Evolutionary conservation across 129 eudicot genomes (phyloP), one percentile per base, ranked within the genome.

Genomic region (Oenanthe sinensis): DNA sequence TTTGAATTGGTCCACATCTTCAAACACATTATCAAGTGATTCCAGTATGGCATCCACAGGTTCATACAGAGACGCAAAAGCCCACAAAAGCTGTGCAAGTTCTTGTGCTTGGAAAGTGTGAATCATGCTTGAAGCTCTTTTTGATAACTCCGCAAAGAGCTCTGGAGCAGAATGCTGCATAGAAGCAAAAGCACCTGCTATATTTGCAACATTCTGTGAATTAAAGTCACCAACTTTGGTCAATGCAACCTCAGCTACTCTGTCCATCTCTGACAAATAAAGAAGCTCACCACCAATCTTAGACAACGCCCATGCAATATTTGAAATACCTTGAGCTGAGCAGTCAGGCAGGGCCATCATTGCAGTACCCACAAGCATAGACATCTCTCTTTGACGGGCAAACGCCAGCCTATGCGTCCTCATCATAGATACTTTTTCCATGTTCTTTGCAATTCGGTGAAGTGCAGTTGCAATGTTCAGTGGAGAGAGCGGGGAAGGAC

Each of bases 251-350:
- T 94, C 97, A 14, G 97, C 96, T n/a, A 94, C 89, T 83, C 98
- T 82, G 63, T 94, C 98, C 97, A 94, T 91, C 77, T 94, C 98
- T 4, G 98, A 79, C 58, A 94, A 0, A 77, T 94, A 94, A 78
- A 94, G 92, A 83, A 91, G 97, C 85, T 94, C 96, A 14, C 97
- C 98, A 5, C 98, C 98, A 9, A 94, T 94, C 85, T 94, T 94
- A 48, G 98, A 90, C 87, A 94, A 43, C 16, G 98, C 98, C 98
- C 98, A 94, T 24, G 98, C 93, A 79, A 94, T 88, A 79, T 94
- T 94, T 17, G 98, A 94, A 75, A 94, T 78, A 42, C 98, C 98
- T 85, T 94, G 98, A 43, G 89, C 87, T 7, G 97, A 94, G 83
- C 98, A 94, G 80, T 94, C 93, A 2, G 93, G 96, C 80, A 94